A percentile compares a stretch with the other conserved stretches of the same genome.
phyloP scores from a whole-genome alignment of 108 stramenopile genomes.

The Aurantiochytrium sp. region DNA sequence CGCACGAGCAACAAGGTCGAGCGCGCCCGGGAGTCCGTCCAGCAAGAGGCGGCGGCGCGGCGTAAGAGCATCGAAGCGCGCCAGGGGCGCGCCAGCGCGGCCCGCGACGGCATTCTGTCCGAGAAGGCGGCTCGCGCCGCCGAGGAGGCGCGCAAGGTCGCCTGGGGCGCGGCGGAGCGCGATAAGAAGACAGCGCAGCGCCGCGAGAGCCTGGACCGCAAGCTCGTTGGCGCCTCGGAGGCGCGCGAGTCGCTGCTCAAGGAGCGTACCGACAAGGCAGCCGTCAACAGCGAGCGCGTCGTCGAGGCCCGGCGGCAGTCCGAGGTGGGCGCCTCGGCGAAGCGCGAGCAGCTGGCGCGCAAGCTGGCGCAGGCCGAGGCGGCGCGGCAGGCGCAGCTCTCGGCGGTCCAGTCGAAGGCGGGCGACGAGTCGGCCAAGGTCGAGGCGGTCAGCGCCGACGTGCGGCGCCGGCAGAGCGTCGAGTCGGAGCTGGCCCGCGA shows the following conservation, averaged over 20 bases:
- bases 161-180: background rate
- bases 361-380: conserved; percentile 1
- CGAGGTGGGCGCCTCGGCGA: background rate
- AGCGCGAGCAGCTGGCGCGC: background rate
- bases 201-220: background rate
- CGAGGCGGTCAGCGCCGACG: background rate
- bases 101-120: background rate
- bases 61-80: background rate
- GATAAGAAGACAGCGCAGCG: background rate
- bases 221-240: background rate
- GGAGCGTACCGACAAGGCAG: background rate
- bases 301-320: background rate
- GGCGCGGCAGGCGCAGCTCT: background rate
- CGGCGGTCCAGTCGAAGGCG: background rate
- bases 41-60: background rate
- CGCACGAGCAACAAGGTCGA: background rate
- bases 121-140: background rate
- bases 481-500: background rate
- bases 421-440: background rate
- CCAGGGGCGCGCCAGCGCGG: background rate
- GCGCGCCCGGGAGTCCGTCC: background rate
- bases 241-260: background rate
- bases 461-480: background rate
- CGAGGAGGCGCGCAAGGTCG: background rate
- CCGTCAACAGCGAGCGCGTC: background rate